phyloP scores from a whole-genome alignment of 2,329 filamentous ascomycete species.

The Nakataea oryzae region DNA sequence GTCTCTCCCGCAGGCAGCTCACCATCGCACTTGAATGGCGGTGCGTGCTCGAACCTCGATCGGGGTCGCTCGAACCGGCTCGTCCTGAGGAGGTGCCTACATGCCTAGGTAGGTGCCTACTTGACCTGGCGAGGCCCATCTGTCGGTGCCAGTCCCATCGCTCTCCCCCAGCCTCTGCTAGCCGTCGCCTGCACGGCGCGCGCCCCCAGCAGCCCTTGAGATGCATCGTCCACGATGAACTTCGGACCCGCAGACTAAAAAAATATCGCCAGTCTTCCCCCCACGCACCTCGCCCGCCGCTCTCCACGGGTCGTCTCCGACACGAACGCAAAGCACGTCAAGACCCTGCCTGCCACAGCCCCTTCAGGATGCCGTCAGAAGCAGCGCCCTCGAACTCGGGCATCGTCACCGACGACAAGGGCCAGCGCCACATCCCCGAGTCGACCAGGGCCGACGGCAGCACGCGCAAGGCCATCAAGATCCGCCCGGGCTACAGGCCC shows the following conservation, averaged over 20 bases:
- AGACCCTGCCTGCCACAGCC: neutral
- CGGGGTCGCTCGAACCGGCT: neutral
- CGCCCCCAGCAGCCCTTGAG: neutral
- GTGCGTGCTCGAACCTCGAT: neutral
- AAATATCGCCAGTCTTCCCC: neutral
- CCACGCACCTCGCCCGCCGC: neutral
- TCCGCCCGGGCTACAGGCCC: conserved; percentile 85
- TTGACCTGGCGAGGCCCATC: too few relatives aligned
- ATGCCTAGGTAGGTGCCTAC: too few relatives aligned
- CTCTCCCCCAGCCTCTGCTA: neutral
- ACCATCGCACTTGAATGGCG: neutral
- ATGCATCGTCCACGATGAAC: neutral
- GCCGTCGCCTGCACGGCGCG: neutral
- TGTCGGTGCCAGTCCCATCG: too few relatives aligned
- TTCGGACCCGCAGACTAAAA: neutral
- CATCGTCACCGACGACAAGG: conserved; percentile 70
- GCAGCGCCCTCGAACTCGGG: conserved; percentile 48
- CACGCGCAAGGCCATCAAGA: conserved; percentile 87
- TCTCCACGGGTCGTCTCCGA: neutral
- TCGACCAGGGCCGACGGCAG: conserved; percentile 81
- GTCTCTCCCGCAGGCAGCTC: too few relatives aligned
- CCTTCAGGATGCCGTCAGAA: neutral
- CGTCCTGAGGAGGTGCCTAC: neutral
- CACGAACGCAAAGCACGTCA: too few relatives aligned
- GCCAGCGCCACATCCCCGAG: conserved; percentile 80